Evolutionary conservation across 2,329 filamentous ascomycete genomes (phyloP), one percentile per base, ranked within the genome.

Genomic region (Diaporthe helianthi): DNA sequence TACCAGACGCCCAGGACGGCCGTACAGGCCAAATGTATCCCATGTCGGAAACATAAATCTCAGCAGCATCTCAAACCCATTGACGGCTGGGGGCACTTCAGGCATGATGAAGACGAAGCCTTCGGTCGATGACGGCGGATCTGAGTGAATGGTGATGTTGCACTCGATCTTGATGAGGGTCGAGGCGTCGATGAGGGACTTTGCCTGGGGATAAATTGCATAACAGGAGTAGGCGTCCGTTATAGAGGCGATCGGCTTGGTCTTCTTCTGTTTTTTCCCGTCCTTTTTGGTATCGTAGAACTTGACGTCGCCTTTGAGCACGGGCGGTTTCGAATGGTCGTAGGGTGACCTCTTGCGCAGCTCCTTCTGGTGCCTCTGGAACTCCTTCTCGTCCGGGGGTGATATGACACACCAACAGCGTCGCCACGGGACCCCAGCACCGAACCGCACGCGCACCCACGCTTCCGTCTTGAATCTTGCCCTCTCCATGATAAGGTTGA

Each of bases 91-190:
- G 76, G 93, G 93, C 1, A 92, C 88, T 79, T 99, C 96, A 4
- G 96, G 96, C 94, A 99, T 98, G 74, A 98, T 90, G 76, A 99
- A 99, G 5, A 99, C 93, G 75, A 98, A 98, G 0, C 96, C 96
- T 78, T 99, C 96, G 0, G 92, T 92, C 2, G 89, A 89, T 0
- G 91, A 90, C 29, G 93, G 89, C 10, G 92, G 90, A 15, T 90
- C 87, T 0, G 91, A 91, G 80, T 98, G 94, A 47, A 98, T 93
- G 0, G 92, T 94, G 71, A 99, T 93, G 72, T 89, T 89, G 12
- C 94, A 96, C 80, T 99, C 96, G 33, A 99, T 87, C 80, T 99
- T 99, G 72, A 98, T 87, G 70, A 99, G 82, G 0, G 95, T 98
- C 1, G 96, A 98, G 70, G 95, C 93, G 74, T 99, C 94, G 69